Evolutionary conservation across 106 monocot genomes (phyloP).

Genomic region (Alisma plantagoaquatica): DNA sequence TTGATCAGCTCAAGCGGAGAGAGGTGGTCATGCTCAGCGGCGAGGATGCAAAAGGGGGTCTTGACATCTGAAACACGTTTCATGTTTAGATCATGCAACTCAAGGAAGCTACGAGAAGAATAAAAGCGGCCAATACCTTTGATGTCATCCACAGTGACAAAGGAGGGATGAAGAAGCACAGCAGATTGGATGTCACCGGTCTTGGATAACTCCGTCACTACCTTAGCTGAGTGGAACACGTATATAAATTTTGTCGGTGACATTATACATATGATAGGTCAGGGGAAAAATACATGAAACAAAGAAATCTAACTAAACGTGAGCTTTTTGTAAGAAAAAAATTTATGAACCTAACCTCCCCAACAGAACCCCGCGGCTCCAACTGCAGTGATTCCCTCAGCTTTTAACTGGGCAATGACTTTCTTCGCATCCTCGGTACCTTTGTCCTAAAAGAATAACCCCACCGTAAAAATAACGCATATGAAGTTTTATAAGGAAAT

Average conservation of each 20-base stretch:
- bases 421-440: conserved; percentile 32
- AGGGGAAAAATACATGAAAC: too few relatives aligned
- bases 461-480: too few relatives aligned
- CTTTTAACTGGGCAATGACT: conserved; percentile 22
- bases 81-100: not conserved
- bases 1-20: conserved; percentile 52
- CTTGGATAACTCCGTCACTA: conserved; percentile 46
- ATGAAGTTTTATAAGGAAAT: too few relatives aligned
- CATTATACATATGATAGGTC: not conserved
- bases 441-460: conserved; percentile 19
- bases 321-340: not conserved
- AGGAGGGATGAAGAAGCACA: conserved; percentile 64
- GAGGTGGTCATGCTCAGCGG: conserved; percentile 43
- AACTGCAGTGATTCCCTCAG: conserved; percentile 24
- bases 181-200: conserved; percentile 41
- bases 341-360: conserved; percentile 28
- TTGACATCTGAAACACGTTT: conserved; percentile 26
- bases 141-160: conserved; percentile 66
- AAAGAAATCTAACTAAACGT: not conserved
- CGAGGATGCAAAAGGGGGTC: conserved; percentile 41
- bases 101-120: not conserved
- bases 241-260: not conserved
- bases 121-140: conserved; percentile 34
- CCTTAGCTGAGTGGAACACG: conserved; percentile 38
- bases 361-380: conserved; percentile 55